Conservation (phyloP, 2,329 filamentous ascomycete genomes). For the Penicillium sp. region DNA sequence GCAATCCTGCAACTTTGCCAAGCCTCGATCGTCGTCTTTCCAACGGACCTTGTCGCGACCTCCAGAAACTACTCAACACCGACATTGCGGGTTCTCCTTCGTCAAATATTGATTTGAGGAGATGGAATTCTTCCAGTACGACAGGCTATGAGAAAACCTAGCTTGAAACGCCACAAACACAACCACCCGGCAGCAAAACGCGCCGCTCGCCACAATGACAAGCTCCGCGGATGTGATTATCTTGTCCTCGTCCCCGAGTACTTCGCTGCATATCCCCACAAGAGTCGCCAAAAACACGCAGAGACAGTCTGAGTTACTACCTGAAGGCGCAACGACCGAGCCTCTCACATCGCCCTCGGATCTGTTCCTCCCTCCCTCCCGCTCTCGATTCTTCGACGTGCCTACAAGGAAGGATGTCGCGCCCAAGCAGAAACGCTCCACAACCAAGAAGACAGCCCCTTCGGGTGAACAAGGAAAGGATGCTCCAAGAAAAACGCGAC, state of each 20-base stretch:
- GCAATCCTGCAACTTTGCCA: constrained; percentile 45
- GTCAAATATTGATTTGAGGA: neutral
- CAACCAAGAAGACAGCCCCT: constrained; percentile 19
- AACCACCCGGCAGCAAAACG: neutral
- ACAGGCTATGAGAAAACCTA: neutral
- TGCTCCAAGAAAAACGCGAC: constrained; percentile 21
- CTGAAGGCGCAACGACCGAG: constrained; percentile 33
- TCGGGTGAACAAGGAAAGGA: constrained; percentile 16
- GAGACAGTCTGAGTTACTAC: constrained; percentile 26
- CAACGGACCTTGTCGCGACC: constrained; percentile 4
- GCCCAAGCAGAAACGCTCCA: constrained; percentile 21
- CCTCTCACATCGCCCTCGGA: constrained; percentile 37
- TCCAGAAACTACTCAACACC: constrained; percentile 5
- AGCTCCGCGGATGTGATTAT: constrained; percentile 45
- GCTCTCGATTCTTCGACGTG: constrained; percentile 37
- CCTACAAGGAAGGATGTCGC: constrained; percentile 15
- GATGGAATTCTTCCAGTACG: neutral
- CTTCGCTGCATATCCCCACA: constrained; percentile 41
- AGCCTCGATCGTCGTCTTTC: constrained; percentile 32
- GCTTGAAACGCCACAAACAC: neutral
- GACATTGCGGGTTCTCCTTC: neutral
- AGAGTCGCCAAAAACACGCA: constrained; percentile 30
- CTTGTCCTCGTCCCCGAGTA: constrained; percentile 51
- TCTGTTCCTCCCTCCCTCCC: constrained; percentile 32
- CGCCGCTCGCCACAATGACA: constrained; percentile 44